Evolutionary conservation across 768 basidiomycete species (phyloP), one percentile per base, ranked within the genome.

Genomic region (Floccularia luteovirens): DNA sequence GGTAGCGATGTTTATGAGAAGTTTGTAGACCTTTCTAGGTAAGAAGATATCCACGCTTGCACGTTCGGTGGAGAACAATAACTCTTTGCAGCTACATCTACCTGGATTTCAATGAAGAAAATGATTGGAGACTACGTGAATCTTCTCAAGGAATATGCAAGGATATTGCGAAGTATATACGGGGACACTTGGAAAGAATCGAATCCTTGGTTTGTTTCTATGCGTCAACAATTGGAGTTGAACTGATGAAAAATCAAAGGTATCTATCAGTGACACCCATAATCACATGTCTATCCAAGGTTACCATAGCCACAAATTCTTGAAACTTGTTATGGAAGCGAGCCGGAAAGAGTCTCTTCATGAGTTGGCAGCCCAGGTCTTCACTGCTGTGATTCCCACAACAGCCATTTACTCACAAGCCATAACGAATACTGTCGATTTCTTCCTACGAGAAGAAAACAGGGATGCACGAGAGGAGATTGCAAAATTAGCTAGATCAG

Each of bases 391-490:
- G 12, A 66, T 82, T 10, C 76, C 78, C 4, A 75, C 76, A 12
- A 68, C 72, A 2, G 60, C 75, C 0, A 51, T 74, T 4, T 81
- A 75, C 59, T 76, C 77, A 1, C 66, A 76, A 37, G 66, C 70
- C 8, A 55, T 83, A 30, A 63, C 72, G 2, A 69, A 72, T 39
- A 67, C 80, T 17, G 62, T 86, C 36, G 63, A 82, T 49, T 81
- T 75, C 57, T 85, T 76, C 48, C 58, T 83, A 11, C 60, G 66
- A 7, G 62, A 66, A 1, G 54, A 52, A 30, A 57, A 58, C 45
- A 35, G 54, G 40, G 35, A 53, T 13, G 64, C 61, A 20, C 61
- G 67, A 7, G 55, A 58, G 17, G 61, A 70, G 24, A 63, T 81
- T 22, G 57, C 67, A 1, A 47, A 43, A 13, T 48, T 74, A 21